Conservation (phyloP, 495 filamentous ascomycete species). For the Xylaria nigripes region DNA sequence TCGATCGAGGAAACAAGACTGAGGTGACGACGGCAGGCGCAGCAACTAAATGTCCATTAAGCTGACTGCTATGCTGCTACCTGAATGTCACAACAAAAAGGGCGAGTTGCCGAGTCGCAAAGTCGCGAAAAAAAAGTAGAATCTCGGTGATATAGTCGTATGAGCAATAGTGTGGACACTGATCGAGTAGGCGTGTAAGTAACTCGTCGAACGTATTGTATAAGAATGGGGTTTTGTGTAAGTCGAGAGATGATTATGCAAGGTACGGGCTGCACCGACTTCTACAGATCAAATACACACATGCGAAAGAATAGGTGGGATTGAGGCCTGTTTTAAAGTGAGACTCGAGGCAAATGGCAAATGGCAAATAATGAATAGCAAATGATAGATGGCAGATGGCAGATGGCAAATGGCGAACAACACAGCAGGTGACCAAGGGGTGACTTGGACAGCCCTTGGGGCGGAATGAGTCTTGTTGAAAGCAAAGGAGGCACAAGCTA, state of each 20-base stretch:
- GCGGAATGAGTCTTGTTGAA: conserved; percentile 11
- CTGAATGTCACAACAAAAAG: conserved; percentile 19
- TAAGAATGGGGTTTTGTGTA: neutral
- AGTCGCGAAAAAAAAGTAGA: neutral
- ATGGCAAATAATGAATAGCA: neutral
- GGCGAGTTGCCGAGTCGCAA: neutral
- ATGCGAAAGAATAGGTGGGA: conserved; percentile 15
- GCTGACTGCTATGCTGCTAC: conserved; percentile 28
- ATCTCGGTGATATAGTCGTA: neutral
- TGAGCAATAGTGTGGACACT: neutral
- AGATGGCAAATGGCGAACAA: neutral
- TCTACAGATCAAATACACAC: conserved; percentile 12
- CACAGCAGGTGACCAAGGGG: conserved; percentile 8
- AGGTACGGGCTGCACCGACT: conserved; percentile 26
- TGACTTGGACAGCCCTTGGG: conserved; percentile 1
- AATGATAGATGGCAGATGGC: too few relatives aligned
- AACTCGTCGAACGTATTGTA: conserved; percentile 7
- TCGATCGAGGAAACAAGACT: conserved; percentile 22
- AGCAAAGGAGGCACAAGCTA: conserved; percentile 14
- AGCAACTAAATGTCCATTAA: conserved; percentile 30
- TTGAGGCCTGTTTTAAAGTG: conserved; percentile 12
- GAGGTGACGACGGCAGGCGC: conserved; percentile 27
- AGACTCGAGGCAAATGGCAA: conserved; percentile 5
- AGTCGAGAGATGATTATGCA: conserved; percentile 22
- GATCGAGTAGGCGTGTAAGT: conserved; percentile 7